Conservation (phyloP, 2,329 filamentous ascomycete species). For the Bimuria novae-zelandiae region DNA sequence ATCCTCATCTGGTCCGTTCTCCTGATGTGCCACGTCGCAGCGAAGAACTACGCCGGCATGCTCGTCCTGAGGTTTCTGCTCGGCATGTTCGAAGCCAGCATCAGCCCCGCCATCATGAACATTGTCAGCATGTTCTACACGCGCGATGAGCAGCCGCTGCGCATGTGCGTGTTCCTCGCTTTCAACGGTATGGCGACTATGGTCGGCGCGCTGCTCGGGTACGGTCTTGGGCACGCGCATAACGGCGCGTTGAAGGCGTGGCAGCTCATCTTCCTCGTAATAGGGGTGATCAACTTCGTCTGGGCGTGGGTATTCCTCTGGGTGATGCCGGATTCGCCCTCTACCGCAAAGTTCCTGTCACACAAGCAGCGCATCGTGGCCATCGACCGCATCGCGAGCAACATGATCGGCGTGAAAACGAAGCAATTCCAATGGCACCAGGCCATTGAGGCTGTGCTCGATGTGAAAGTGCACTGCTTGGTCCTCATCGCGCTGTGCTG, state of each 20-base stretch:
- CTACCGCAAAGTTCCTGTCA: conserved; percentile 42
- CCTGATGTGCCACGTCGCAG: conserved; percentile 48
- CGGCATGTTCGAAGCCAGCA: conserved; percentile 45
- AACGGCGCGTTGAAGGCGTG: conserved; percentile 33
- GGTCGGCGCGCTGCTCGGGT: conserved; percentile 43
- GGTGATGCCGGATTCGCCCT: conserved; percentile 45
- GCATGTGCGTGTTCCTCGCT: conserved; percentile 51
- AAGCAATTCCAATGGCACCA: conserved; percentile 43
- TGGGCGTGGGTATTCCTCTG: conserved; percentile 44
- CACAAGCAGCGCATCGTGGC: conserved; percentile 48
- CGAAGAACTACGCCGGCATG: conserved; percentile 45
- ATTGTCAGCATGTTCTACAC: conserved; percentile 47
- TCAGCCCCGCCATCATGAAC: conserved; percentile 44
- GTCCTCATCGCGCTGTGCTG: conserved; percentile 49
- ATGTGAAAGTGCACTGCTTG: conserved; percentile 48
- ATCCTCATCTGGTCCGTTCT: conserved; percentile 53
- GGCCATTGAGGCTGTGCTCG: conserved; percentile 48
- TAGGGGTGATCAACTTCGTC: conserved; percentile 43
- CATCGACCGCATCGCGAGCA: conserved; percentile 46
- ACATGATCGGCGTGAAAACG: conserved; percentile 51
- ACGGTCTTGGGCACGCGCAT: conserved; percentile 41
- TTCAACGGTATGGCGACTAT: conserved; percentile 48
- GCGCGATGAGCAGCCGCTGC: conserved; percentile 45
- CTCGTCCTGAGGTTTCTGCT: conserved; percentile 41
- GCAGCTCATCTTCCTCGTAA: conserved; percentile 47